phyloP scores from a whole-genome alignment of 2,329 filamentous ascomycete genomes.

The Zalaria sp. region DNA sequence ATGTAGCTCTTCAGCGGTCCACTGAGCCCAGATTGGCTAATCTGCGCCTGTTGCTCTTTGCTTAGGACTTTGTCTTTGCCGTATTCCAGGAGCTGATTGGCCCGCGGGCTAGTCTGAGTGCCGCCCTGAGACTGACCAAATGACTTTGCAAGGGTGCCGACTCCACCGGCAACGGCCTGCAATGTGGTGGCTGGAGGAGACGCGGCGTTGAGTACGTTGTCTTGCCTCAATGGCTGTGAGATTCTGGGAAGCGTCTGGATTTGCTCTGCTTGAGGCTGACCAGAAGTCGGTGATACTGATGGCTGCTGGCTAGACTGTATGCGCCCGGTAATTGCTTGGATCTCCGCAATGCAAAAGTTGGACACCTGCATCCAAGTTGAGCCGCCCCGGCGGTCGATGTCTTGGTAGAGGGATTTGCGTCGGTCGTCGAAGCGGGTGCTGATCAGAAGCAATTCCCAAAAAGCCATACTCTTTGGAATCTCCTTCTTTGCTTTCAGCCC shows the following conservation, averaged over 20 bases:
- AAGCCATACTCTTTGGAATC: slow-evolving; percentile 66
- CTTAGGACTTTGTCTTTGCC: slow-evolving; percentile 15
- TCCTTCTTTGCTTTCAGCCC: slow-evolving; percentile 75
- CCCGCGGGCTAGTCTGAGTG: slow-evolving; percentile 21
- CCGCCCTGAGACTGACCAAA: slow-evolving; percentile 32
- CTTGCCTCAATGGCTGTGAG: slow-evolving; percentile 28
- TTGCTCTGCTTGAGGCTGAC: background rate
- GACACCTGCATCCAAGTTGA: slow-evolving; percentile 73
- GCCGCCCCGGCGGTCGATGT: slow-evolving; percentile 68
- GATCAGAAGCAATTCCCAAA: slow-evolving; percentile 82
- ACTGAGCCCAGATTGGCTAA: slow-evolving; percentile 36
- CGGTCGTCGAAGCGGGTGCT: slow-evolving; percentile 60
- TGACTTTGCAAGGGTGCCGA: slow-evolving; percentile 31
- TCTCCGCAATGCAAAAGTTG: slow-evolving; percentile 50
- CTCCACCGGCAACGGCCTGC: slow-evolving; percentile 23
- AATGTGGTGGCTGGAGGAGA: slow-evolving; percentile 18
- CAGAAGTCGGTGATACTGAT: background rate
- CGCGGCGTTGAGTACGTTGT: slow-evolving; percentile 28
- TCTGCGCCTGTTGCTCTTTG: slow-evolving; percentile 37
- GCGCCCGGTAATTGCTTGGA: slow-evolving; percentile 53
- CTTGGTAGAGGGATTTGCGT: slow-evolving; percentile 68
- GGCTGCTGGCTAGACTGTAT: slow-evolving; percentile 37
- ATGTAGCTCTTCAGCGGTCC: slow-evolving; percentile 26
- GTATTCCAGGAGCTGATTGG: slow-evolving; percentile 16
- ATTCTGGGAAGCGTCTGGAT: slow-evolving; percentile 3